Conservation (phyloP, 2,329 filamentous ascomycete species). For the Diatrype stigma region DNA sequence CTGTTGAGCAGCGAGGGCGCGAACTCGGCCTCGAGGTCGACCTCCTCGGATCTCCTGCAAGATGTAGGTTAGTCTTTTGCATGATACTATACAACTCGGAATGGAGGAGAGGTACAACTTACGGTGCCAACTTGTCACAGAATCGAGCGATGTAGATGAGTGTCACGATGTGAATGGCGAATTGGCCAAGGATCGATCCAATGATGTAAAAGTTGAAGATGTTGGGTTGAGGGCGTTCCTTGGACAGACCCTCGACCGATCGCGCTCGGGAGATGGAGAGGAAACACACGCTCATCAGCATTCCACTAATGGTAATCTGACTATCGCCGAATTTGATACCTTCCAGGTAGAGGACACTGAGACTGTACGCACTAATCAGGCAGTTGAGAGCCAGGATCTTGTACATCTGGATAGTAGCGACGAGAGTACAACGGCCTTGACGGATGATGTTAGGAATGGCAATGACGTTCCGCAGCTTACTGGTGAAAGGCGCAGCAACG, state of each 20-base stretch:
- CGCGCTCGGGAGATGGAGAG: constrained; percentile 96
- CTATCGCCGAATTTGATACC: constrained; percentile 99
- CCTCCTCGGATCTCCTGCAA: constrained; percentile 47
- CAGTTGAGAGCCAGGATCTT: constrained; percentile 98
- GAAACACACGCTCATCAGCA: constrained; percentile 99
- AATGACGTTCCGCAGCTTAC: constrained; percentile 93
- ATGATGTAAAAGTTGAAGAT: constrained; percentile 99
- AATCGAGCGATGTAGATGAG: constrained; percentile 90
- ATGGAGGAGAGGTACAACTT: constrained; percentile 40
- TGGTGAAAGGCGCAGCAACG: constrained; percentile 94
- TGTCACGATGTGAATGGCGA: constrained; percentile 90
- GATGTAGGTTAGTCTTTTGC: constrained; percentile 20
- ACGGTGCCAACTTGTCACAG: constrained; percentile 82
- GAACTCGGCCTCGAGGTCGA: constrained; percentile 95
- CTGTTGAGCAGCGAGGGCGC: constrained; percentile 90
- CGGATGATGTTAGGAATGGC: constrained; percentile 98
- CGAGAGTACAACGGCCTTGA: constrained; percentile 93
- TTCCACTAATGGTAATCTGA: constrained; percentile 96
- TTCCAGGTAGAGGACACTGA: constrained; percentile 93
- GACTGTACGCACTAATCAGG: constrained; percentile 93
- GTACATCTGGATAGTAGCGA: constrained; percentile 99
- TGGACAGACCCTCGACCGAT: constrained; percentile 90
- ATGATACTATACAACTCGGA: neutral
- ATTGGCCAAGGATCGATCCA: constrained; percentile 93
- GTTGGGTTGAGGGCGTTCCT: constrained; percentile 95